phyloP scores from a whole-genome alignment of 495 filamentous ascomycete species.

The Talaromyces liani region DNA sequence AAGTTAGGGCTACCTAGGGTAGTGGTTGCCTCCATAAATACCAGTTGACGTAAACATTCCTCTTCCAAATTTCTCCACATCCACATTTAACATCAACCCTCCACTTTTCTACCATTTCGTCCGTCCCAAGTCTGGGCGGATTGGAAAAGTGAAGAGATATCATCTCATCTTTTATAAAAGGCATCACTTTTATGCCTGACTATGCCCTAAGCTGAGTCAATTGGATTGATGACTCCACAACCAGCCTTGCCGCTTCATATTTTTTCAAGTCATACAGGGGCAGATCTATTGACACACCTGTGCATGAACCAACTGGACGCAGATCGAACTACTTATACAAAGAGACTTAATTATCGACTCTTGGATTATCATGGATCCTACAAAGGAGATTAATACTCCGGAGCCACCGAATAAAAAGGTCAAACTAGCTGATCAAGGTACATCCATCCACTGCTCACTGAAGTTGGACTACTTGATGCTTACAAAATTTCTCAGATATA shows the following conservation, averaged over 20 bases:
- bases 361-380: neutral
- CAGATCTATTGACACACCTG: neutral
- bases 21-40: too few species aligned
- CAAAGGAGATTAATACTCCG: neutral
- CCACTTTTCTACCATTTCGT: too few species aligned
- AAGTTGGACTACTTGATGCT: neutral
- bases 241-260: neutral
- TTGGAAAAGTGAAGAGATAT: neutral
- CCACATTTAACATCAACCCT: too few species aligned
- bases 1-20: too few species aligned
- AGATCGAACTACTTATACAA: neutral
- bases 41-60: too few species aligned
- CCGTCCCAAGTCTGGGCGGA: too few species aligned
- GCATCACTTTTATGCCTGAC: neutral
- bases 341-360: neutral
- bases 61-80: too few species aligned
- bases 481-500: neutral
- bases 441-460: neutral
- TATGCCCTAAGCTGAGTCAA: neutral
- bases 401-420: slow-evolving; percentile 2
- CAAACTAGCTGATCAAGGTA: neutral
- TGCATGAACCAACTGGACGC: neutral
- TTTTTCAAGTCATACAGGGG: neutral
- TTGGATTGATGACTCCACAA: neutral
- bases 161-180: neutral